These are phyloP conservation scores for Saccharomyces mikatae DNA, from an alignment of 805 yeast species.

Conservation along the genomic window DNA sequence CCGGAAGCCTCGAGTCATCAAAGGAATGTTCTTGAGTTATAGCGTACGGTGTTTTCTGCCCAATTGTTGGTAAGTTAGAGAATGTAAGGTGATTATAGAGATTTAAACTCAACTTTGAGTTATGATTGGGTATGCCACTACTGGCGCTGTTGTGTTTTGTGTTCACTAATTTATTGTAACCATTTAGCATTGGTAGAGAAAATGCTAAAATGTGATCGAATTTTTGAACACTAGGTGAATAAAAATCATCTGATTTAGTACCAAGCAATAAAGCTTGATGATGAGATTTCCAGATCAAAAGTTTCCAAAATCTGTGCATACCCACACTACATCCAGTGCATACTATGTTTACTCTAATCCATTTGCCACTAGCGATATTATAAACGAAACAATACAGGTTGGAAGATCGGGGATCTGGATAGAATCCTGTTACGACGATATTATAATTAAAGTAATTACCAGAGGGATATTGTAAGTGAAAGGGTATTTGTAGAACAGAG, in stretches of 20 bases:
- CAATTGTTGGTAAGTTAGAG: not conserved
- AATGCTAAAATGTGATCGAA: conserved; percentile 40
- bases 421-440: conserved; percentile 52
- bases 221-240: conserved; percentile 33
- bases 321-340: conserved; percentile 44
- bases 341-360: conserved; percentile 54
- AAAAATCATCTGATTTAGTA: conserved; percentile 20
- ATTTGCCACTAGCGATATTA: conserved; percentile 34
- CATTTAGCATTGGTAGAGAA: conserved; percentile 48
- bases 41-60: not conserved
- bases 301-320: conserved; percentile 55
- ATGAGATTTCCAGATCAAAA: conserved; percentile 70
- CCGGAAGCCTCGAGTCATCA: not conserved
- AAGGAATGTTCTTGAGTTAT: not conserved
- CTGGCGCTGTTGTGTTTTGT: not conserved
- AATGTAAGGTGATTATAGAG: not conserved
- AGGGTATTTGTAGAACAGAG: conserved; percentile 20
- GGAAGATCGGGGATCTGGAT: conserved; percentile 34
- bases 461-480: conserved; percentile 44
- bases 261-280: conserved; percentile 63
- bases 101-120: not conserved
- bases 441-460: conserved; percentile 63
- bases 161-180: conserved; percentile 15
- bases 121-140: not conserved
- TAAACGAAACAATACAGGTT: conserved; percentile 25